Percentiles rank a stretch among this genome's conserved stretches.
Evolutionary conservation across 1,139 yeast species (phyloP).

Genomic region (Torulaspora pretoriensis): DNA sequence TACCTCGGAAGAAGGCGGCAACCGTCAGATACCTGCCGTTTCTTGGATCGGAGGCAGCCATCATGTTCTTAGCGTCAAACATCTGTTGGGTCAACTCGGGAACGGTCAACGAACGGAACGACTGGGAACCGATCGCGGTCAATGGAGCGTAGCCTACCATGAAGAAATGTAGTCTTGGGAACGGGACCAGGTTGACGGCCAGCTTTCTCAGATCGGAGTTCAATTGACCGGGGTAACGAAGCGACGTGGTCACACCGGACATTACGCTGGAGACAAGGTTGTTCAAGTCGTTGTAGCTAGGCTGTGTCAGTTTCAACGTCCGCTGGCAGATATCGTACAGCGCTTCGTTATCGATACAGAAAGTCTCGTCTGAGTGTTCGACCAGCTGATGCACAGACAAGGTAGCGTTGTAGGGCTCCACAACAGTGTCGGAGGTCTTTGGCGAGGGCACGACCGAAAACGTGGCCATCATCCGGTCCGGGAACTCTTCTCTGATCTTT

Average conservation of each 20-base stretch:
- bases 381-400: slow-evolving; percentile 88
- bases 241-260: slow-evolving; percentile 85
- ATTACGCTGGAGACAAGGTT: slow-evolving; percentile 80
- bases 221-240: slow-evolving; percentile 91
- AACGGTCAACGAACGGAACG: slow-evolving; percentile 78
- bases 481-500: slow-evolving; percentile 80
- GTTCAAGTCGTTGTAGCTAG: slow-evolving; percentile 74
- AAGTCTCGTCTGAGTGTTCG: slow-evolving; percentile 86
- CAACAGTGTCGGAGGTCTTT: slow-evolving; percentile 85
- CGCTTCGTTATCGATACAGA: slow-evolving; percentile 93
- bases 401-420: slow-evolving; percentile 91
- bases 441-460: slow-evolving; percentile 92
- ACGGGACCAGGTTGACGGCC: slow-evolving; percentile 90
- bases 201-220: slow-evolving; percentile 87
- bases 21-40: slow-evolving; percentile 91
- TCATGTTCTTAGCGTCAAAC: slow-evolving; percentile 88
- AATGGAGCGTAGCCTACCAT: slow-evolving; percentile 94
- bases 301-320: slow-evolving; percentile 75
- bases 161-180: slow-evolving; percentile 91
- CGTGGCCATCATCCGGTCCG: slow-evolving; percentile 95
- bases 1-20: slow-evolving; percentile 91
- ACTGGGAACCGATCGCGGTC: slow-evolving; percentile 71
- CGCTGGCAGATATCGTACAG: slow-evolving; percentile 82
- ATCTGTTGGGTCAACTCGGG: slow-evolving; percentile 91
- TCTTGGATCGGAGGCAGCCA: slow-evolving; percentile 92